Percentiles rank a stretch among this genome's conserved stretches.
These are phyloP conservation scores for Candida taoyuanica DNA, from an alignment of 805 yeast species.

Conservation along the genomic window DNA sequence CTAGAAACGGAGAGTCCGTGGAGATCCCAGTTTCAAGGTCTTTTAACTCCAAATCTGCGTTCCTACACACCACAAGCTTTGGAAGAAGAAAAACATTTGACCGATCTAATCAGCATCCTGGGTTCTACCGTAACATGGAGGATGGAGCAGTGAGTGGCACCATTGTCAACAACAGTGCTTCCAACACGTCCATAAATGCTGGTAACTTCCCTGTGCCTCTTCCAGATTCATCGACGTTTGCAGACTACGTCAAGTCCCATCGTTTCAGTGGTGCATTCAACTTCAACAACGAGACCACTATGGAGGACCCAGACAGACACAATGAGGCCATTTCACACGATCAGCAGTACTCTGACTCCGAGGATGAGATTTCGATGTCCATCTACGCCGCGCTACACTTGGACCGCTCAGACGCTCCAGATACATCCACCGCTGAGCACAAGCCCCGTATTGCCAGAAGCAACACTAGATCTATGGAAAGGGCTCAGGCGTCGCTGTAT, in stretches of 20 bases:
- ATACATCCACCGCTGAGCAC: constrained; percentile 23
- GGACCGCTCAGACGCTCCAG: constrained; percentile 30
- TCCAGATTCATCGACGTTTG: constrained; percentile 20
- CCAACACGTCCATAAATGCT: background rate
- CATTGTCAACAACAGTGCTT: constrained; percentile 5
- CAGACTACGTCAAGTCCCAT: constrained; percentile 25
- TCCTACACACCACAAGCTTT: constrained; percentile 25
- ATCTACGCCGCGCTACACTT: constrained; percentile 51
- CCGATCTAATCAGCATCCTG: constrained; percentile 14
- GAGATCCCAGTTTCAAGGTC: constrained; percentile 51
- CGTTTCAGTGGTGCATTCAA: constrained; percentile 19
- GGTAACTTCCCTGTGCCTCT: constrained; percentile 1
- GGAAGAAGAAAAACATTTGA: constrained; percentile 23
- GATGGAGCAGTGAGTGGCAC: too few species aligned
- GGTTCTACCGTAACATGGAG: constrained; percentile 10
- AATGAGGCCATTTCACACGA: background rate
- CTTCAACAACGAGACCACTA: constrained; percentile 18
- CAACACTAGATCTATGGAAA: constrained; percentile 46
- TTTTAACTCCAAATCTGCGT: constrained; percentile 21
- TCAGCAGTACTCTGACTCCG: constrained; percentile 29
- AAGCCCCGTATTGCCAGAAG: constrained; percentile 34
- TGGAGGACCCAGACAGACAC: background rate
- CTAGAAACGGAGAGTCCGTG: constrained; percentile 71
- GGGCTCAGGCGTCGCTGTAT: constrained; percentile 62
- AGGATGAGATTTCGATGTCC: constrained; percentile 68